Evolutionary conservation across 2,329 filamentous ascomycete genomes (phyloP), one percentile per base, ranked within the genome.

Genomic region (Penicillium sp.): DNA sequence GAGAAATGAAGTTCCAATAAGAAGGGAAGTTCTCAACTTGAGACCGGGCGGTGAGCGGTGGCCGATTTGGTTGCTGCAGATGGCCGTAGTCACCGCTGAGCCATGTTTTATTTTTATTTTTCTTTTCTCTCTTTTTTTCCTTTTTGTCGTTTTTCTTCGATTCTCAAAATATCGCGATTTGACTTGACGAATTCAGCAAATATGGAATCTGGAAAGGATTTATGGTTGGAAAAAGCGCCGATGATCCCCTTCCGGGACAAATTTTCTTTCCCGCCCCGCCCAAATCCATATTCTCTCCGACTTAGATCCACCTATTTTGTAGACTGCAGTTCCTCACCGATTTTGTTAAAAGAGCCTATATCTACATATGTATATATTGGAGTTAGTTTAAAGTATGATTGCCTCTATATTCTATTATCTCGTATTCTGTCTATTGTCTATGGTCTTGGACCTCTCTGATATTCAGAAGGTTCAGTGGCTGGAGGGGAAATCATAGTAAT

Each of bases 241-340:
- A 52, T 22, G 58, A 64, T 66, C 58, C 45, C 24, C 50, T 63
- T 63, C 52, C 61, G 55, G 62, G 60, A 58, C 60, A 64, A 66
- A 66, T 61, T 66, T 66, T 66, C 60, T 63, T 59, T 64, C 54
- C 58, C 63, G 64, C 64, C 64, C 64, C 64, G 64, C 64, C 42
- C 42, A 22, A 51, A 51, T 59, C 60, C 54, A 58, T 53, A 54
- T 54, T 54, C 52, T 55, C 55, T 64, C 56, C 57, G 57, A 53
- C 49, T 37, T 44, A n/a, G 61, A 60, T 65, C 63, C 63, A 66
- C 64, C 57, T 24, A 40, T 40, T 42, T 32, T 29, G 24, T 26
- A 26, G 20, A 51, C 38, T 61, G 22, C 40, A 61, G 59, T 62
- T 60, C 61, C 53, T 61, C 58, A 64, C 61, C 59, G 63, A 58